A percentile compares a stretch with the other conserved stretches of the same genome.
These are phyloP conservation scores for Didymosphaeria variabile DNA, from an alignment of 2,329 filamentous ascomycete genomes.

Conservation along the genomic window DNA sequence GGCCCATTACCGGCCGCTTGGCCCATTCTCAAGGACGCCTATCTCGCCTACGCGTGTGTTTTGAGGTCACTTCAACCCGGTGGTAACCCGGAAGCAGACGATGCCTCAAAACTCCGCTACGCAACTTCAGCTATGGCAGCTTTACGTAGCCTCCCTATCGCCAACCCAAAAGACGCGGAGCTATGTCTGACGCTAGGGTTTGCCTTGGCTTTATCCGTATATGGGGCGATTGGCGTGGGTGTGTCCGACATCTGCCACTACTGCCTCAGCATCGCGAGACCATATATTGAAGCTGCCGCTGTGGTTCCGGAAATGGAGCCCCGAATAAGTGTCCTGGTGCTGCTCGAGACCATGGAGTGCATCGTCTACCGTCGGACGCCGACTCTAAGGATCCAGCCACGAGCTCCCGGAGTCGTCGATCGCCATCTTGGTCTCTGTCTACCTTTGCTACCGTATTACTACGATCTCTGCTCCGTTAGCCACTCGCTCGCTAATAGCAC, in stretches of 20 bases:
- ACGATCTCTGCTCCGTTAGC: constrained; percentile 19
- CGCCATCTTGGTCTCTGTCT: constrained; percentile 18
- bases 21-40: constrained; percentile 19
- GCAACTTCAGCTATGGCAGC: constrained; percentile 14
- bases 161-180: constrained; percentile 14
- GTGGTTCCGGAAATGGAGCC: constrained; percentile 9
- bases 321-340: constrained; percentile 15
- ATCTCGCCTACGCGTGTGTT: constrained; percentile 18
- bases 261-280: constrained; percentile 17
- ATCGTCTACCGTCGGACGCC: constrained; percentile 18
- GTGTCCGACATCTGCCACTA: constrained; percentile 19
- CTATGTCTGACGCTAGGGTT: constrained; percentile 18
- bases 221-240: constrained; percentile 15
- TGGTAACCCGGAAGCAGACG: background rate
- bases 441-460: constrained; percentile 15
- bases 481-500: constrained; percentile 10
- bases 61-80: constrained; percentile 15
- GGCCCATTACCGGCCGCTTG: constrained; percentile 12
- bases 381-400: constrained; percentile 15
- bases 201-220: constrained; percentile 15
- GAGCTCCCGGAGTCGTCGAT: constrained; percentile 7
- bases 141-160: constrained; percentile 14
- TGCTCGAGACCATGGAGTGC: constrained; percentile 21
- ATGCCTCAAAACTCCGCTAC: constrained; percentile 15
- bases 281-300: constrained; percentile 10